These are phyloP conservation scores for Dioscorea zingiberensis DNA, from an alignment of 106 monocot species.

Conservation along the genomic window DNA sequence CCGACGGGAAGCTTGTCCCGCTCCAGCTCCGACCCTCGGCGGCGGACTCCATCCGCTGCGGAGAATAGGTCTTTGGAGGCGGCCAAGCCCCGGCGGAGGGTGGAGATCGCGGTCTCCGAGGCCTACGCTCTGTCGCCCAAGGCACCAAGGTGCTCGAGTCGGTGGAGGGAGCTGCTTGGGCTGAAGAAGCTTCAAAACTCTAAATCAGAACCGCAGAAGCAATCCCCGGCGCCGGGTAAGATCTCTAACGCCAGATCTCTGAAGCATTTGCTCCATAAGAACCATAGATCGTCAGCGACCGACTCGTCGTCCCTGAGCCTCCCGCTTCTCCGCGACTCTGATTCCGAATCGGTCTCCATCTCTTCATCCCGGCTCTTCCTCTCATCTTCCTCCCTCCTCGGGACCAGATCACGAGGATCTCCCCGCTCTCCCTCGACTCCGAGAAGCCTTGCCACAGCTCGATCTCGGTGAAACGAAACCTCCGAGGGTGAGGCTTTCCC, in stretches of 20 bases:
- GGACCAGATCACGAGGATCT: constrained; percentile 26
- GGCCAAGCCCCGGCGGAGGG: no score
- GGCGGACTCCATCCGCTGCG: no score
- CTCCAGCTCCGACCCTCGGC: constrained; percentile 17
- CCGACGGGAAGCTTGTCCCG: constrained; percentile 80
- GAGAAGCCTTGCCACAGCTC: constrained; percentile 21
- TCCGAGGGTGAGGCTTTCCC: constrained; percentile 14
- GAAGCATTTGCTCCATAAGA: constrained; percentile 41
- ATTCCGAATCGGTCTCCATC: neutral
- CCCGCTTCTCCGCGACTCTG: constrained; percentile 39
- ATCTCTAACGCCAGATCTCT: no score
- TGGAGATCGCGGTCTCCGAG: constrained; percentile 9
- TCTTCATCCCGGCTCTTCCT: constrained; percentile 19
- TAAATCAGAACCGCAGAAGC: no score
- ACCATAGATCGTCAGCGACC: constrained; percentile 1
- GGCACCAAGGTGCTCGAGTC: constrained; percentile 65
- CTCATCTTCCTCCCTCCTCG: constrained; percentile 27
- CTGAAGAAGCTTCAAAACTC: constrained; percentile 25
- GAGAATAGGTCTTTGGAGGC: no score
- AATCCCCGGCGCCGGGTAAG: no score
- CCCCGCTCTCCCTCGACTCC: constrained; percentile 32
- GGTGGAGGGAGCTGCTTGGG: constrained; percentile 54
- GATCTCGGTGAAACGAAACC: constrained; percentile 5
- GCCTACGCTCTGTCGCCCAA: constrained; percentile 52
- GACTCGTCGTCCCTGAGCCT: constrained; percentile 39